Percentiles rank a stretch among this genome's conserved stretches.
phyloP scores from a whole-genome alignment of 1,139 yeast genomes.

The Pichiaceae sp. region DNA sequence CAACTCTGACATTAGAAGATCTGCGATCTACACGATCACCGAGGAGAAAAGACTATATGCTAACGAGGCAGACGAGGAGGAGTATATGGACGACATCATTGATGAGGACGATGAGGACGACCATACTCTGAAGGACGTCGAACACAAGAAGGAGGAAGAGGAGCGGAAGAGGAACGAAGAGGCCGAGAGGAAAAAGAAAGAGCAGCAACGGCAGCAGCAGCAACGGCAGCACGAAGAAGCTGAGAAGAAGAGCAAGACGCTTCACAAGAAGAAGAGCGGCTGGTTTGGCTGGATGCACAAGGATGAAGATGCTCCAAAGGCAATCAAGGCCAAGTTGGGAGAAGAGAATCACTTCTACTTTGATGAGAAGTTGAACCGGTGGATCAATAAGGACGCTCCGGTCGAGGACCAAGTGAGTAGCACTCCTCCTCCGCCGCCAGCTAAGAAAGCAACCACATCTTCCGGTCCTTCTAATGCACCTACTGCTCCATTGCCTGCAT shows the following conservation, averaged over 20 bases:
- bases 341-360: conserved; percentile 66
- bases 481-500: conserved; percentile 4
- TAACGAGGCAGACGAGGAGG: conserved; percentile 26
- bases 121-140: conserved; percentile 21
- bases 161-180: conserved; percentile 16
- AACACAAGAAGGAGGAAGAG: conserved; percentile 13
- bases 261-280: conserved; percentile 18
- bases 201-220: no score
- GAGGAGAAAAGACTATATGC: conserved; percentile 20
- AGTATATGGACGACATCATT: conserved; percentile 30
- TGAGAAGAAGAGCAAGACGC: conserved; percentile 1
- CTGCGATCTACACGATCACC: conserved; percentile 18
- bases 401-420: conserved; percentile 50
- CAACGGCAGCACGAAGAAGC: conserved; percentile 8
- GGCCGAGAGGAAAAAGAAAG: conserved; percentile 15
- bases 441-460: conserved; percentile 7
- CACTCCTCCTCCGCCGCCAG: conserved; percentile 15
- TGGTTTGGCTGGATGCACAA: conserved; percentile 46
- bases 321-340: conserved; percentile 80
- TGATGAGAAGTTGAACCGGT: conserved; percentile 78
- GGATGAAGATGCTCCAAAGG: conserved; percentile 59
- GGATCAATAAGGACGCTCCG: conserved; percentile 73
- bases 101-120: conserved; percentile 34
- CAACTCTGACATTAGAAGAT: conserved; percentile 3
- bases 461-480: conserved; percentile 9